Conservation (phyloP, 441 rosid genomes). For the Bruguiera hainesii region DNA sequence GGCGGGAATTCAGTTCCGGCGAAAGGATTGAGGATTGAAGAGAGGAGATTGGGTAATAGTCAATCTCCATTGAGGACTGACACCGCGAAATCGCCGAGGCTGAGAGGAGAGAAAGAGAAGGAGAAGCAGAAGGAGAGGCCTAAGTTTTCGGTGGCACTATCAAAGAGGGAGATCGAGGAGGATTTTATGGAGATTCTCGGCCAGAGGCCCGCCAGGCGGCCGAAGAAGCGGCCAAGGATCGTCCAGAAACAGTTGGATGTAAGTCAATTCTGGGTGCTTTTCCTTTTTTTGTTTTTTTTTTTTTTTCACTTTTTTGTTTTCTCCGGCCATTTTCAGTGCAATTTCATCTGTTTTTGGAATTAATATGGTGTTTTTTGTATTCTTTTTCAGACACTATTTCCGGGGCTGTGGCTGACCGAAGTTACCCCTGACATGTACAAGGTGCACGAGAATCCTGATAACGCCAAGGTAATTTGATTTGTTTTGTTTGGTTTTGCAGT, state of each 20-base stretch:
- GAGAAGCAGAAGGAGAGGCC: constrained; percentile 31
- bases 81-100: constrained; percentile 11
- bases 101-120: constrained; percentile 25
- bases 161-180: constrained; percentile 71
- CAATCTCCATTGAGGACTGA: constrained; percentile 28
- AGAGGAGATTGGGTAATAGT: constrained; percentile 11
- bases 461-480: constrained; percentile 38
- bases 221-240: constrained; percentile 58
- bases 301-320: neutral
- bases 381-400: constrained; percentile 47
- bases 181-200: constrained; percentile 55
- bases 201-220: constrained; percentile 56
- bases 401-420: constrained; percentile 60
- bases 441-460: constrained; percentile 47
- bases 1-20: too few species aligned
- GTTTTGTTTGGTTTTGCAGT: neutral
- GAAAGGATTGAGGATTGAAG: constrained; percentile 9
- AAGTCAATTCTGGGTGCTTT: constrained; percentile 15
- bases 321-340: neutral
- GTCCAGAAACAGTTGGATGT: constrained; percentile 74
- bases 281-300: neutral
- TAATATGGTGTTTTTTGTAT: constrained; percentile 1
- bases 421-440: constrained; percentile 54
- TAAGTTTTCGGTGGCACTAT: constrained; percentile 44
- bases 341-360: neutral